phyloP scores from a whole-genome alignment of 176 grass and related monocot species.

The Avena eriantha region DNA sequence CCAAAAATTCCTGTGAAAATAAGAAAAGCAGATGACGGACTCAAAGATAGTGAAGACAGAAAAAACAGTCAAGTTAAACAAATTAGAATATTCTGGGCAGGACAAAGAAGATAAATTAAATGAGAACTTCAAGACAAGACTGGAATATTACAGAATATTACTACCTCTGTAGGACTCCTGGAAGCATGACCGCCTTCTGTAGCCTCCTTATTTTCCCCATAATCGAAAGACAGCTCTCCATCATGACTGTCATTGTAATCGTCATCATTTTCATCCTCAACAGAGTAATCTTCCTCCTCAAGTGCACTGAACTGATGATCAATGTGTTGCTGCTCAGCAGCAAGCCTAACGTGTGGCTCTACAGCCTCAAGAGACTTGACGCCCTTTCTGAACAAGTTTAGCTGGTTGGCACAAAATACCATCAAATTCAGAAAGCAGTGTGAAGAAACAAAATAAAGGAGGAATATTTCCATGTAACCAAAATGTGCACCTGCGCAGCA shows the following conservation, averaged over 20 bases:
- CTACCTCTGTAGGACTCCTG: constrained; percentile 71
- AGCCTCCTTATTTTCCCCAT: constrained; percentile 61
- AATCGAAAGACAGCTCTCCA: constrained; percentile 80
- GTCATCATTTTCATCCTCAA: constrained; percentile 68
- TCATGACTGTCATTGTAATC: constrained; percentile 74
- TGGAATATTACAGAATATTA: not conserved
- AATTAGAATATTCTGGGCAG: constrained; percentile 8
- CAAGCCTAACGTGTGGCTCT: constrained; percentile 82
- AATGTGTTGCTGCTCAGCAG: constrained; percentile 92
- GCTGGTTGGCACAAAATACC: constrained; percentile 52
- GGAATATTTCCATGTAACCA: constrained; percentile 11
- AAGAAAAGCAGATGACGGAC: constrained; percentile 16
- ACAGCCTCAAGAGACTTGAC: constrained; percentile 82
- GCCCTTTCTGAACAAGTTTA: constrained; percentile 91
- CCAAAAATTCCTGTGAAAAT: constrained; percentile 68
- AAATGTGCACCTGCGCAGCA: constrained; percentile 80
- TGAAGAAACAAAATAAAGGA: constrained; percentile 17
- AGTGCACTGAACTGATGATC: constrained; percentile 92
- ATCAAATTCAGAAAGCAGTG: constrained; percentile 19
- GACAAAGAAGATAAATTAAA: not conserved
- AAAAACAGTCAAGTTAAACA: constrained; percentile 1
- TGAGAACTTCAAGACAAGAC: not conserved
- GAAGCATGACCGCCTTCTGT: constrained; percentile 52
- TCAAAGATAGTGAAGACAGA: not conserved
- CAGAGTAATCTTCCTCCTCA: constrained; percentile 73